Evolutionary conservation across 805 yeast genomes (phyloP).

Genomic region (Suhomyces sp.): DNA sequence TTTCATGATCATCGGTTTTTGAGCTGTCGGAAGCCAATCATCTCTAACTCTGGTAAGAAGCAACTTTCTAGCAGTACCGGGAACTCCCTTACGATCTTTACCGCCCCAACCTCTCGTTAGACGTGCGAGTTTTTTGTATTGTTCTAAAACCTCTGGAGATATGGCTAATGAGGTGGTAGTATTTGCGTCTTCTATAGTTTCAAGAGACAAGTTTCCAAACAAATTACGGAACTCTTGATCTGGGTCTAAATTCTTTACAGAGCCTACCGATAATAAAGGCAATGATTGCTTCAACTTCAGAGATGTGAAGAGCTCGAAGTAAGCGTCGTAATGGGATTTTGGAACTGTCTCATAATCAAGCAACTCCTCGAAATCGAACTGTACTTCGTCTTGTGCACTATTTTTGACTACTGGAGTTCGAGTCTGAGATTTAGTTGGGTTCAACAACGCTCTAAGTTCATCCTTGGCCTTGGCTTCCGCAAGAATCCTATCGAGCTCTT

Average conservation of each 20-base stretch:
- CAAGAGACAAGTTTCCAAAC: slow-evolving; percentile 69
- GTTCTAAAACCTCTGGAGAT: slow-evolving; percentile 66
- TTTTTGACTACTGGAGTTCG: too few species aligned
- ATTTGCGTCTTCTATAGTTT: slow-evolving; percentile 72
- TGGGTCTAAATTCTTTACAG: slow-evolving; percentile 62
- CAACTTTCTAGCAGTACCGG: slow-evolving; percentile 70
- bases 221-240: slow-evolving; percentile 69
- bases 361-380: slow-evolving; percentile 19
- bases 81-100: slow-evolving; percentile 66
- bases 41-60: slow-evolving; percentile 70
- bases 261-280: slow-evolving; percentile 42
- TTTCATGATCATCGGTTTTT: slow-evolving; percentile 61
- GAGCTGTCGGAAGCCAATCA: slow-evolving; percentile 74
- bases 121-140: slow-evolving; percentile 55
- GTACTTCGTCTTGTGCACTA: slow-evolving; percentile 10
- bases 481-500: slow-evolving; percentile 57
- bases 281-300: slow-evolving; percentile 40
- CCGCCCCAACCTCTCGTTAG: slow-evolving; percentile 86
- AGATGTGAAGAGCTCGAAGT: slow-evolving; percentile 47
- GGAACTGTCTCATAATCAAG: slow-evolving; percentile 31
- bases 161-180: slow-evolving; percentile 68
- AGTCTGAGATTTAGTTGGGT: slow-evolving; percentile 13
- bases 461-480: slow-evolving; percentile 39
- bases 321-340: slow-evolving; percentile 41
- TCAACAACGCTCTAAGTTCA: slow-evolving; percentile 9